Conservation (phyloP, 805 yeast genomes). For the Maudiozyma pseudohumilis region DNA sequence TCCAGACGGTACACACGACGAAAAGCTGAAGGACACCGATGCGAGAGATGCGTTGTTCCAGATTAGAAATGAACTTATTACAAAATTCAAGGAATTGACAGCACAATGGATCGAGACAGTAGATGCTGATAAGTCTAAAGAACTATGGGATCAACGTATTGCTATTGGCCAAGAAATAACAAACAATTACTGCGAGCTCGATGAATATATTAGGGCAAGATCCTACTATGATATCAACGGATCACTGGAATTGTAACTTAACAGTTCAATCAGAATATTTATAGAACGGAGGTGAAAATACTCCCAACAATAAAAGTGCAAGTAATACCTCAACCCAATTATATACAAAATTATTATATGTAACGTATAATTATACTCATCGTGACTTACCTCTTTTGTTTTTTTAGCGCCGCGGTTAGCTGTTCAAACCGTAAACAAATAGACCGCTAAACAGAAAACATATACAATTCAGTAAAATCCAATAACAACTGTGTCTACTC, state of each 20-base stretch:
- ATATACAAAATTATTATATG: too few relatives aligned
- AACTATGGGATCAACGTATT: conserved; percentile 45
- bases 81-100: conserved; percentile 54
- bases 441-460: too few relatives aligned
- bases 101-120: conserved; percentile 57
- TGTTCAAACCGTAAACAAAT: too few relatives aligned
- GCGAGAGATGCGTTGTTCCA: conserved; percentile 36
- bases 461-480: too few relatives aligned
- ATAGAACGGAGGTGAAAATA: too few relatives aligned
- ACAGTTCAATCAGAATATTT: too few relatives aligned
- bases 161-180: conserved; percentile 43
- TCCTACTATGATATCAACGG: conserved; percentile 74
- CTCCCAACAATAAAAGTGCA: too few relatives aligned
- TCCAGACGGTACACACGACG: conserved; percentile 55
- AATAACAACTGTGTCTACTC: too few relatives aligned
- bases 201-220: conserved; percentile 74
- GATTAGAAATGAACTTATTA: conserved; percentile 47
- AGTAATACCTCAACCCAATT: too few relatives aligned
- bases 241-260: conserved; percentile 26
- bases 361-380: too few relatives aligned
- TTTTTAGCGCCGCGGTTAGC: too few relatives aligned
- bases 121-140: conserved; percentile 38
- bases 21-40: conserved; percentile 34
- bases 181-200: conserved; percentile 56
- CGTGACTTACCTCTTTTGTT: too few relatives aligned